phyloP scores from a whole-genome alignment of 2,329 filamentous ascomycete species.

The Diaporthe citri region DNA sequence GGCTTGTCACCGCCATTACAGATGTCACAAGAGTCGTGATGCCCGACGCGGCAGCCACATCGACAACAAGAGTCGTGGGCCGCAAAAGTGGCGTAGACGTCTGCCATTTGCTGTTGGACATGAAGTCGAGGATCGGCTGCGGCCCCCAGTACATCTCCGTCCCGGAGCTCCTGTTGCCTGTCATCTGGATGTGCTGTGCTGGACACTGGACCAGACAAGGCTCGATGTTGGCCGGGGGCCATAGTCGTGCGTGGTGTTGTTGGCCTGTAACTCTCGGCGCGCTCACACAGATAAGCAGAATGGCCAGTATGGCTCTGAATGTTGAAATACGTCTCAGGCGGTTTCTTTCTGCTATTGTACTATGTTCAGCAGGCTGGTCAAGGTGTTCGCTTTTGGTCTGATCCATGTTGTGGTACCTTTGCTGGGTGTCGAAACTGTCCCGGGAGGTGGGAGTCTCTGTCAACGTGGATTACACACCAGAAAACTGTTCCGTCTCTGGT shows the following conservation, averaged over 20 bases:
- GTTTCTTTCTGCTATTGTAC: too few relatives aligned
- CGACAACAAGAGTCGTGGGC: not conserved
- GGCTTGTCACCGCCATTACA: not conserved
- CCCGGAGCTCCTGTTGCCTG: constrained; percentile 12
- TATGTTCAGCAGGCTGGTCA: not conserved
- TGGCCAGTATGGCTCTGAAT: not conserved
- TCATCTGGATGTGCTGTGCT: constrained; percentile 28
- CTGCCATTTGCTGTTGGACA: constrained; percentile 14
- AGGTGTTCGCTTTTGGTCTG: not conserved
- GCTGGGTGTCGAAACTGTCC: not conserved
- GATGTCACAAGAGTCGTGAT: constrained; percentile 21
- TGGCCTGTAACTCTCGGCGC: not conserved
- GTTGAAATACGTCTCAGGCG: not conserved
- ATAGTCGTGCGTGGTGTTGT: not conserved
- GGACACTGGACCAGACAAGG: constrained; percentile 27
- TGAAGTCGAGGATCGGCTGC: constrained; percentile 19
- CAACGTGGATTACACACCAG: too few relatives aligned
- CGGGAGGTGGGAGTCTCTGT: not conserved
- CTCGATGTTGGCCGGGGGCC: constrained; percentile 10
- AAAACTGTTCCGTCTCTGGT: not conserved
- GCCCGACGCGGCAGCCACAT: not conserved
- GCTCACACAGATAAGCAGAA: not conserved
- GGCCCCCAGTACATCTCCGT: constrained; percentile 1
- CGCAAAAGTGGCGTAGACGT: not conserved
- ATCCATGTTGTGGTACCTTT: not conserved